These are phyloP conservation scores for Yarrowia alimentaria DNA, from an alignment of 805 yeast species.

Conservation along the genomic window DNA sequence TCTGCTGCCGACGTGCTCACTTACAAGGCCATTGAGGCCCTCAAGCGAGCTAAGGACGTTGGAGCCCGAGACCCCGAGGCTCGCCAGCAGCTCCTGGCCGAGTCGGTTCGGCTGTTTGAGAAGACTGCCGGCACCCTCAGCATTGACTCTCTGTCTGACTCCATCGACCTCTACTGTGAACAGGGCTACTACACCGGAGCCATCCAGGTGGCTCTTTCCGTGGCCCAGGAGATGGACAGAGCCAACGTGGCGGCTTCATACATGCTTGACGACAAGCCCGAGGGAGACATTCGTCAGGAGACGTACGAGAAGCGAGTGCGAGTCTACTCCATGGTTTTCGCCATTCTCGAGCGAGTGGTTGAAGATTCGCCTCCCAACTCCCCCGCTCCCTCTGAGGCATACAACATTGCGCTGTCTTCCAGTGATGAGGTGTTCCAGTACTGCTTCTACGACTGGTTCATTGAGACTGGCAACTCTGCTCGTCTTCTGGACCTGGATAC, in stretches of 20 bases:
- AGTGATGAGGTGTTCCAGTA: constrained; percentile 86
- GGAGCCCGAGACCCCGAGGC: constrained; percentile 68
- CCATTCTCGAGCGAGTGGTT: constrained; percentile 65
- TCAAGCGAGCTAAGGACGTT: constrained; percentile 79
- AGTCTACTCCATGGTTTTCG: constrained; percentile 72
- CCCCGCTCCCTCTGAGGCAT: constrained; percentile 44
- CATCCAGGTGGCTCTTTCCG: constrained; percentile 72
- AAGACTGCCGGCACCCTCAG: constrained; percentile 76
- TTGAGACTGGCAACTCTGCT: constrained; percentile 71
- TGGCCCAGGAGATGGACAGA: constrained; percentile 67
- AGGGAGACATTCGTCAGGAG: constrained; percentile 51
- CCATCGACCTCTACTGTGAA: constrained; percentile 72
- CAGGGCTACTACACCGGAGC: constrained; percentile 83
- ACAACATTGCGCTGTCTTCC: constrained; percentile 67
- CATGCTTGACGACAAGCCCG: constrained; percentile 51
- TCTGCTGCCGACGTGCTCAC: constrained; percentile 90
- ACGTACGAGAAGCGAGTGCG: constrained; percentile 54
- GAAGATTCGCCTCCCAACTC: constrained; percentile 59
- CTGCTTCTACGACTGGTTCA: constrained; percentile 90
- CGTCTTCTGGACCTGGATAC: constrained; percentile 77
- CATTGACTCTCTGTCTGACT: constrained; percentile 75
- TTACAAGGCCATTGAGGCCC: constrained; percentile 88
- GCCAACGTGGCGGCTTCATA: constrained; percentile 59
- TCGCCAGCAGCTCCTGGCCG: constrained; percentile 60
- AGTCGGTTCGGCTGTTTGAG: constrained; percentile 73